Evolutionary conservation across 352 stramenopile species (phyloP).

Genomic region (Globisporangium okanoganense): DNA sequence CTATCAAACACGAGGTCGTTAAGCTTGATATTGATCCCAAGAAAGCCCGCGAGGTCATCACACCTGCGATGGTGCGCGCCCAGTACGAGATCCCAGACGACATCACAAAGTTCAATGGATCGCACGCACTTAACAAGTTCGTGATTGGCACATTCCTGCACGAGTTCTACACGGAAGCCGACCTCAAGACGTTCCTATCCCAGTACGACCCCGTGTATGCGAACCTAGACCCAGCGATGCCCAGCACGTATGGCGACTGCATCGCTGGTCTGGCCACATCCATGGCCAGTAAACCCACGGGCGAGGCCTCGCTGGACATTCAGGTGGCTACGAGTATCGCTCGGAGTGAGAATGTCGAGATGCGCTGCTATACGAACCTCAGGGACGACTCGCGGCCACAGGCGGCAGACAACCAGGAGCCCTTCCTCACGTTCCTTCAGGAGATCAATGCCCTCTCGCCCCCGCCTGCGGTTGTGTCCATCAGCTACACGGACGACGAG

Average conservation of each 20-base stretch:
- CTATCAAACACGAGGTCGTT: slow-evolving; percentile 21
- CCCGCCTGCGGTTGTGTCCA: slow-evolving; percentile 58
- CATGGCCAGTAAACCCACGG: slow-evolving; percentile 26
- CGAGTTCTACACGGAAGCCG: slow-evolving; percentile 60
- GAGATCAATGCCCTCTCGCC: slow-evolving; percentile 66
- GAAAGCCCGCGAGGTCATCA: slow-evolving; percentile 19
- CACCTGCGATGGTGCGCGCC: slow-evolving; percentile 38
- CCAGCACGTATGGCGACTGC: slow-evolving; percentile 38
- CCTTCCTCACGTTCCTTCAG: slow-evolving; percentile 70
- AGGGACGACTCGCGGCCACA: slow-evolving; percentile 40
- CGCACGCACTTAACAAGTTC: slow-evolving; percentile 37
- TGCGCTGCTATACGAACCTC: slow-evolving; percentile 60
- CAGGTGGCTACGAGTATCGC: slow-evolving; percentile 52
- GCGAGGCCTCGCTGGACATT: slow-evolving; percentile 68
- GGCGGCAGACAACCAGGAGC: slow-evolving; percentile 73
- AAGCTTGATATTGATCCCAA: slow-evolving; percentile 1
- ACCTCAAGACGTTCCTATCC: slow-evolving; percentile 43
- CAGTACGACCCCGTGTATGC: slow-evolving; percentile 21
- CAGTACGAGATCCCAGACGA: slow-evolving; percentile 60
- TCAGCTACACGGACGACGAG: slow-evolving; percentile 85
- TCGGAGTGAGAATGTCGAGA: slow-evolving; percentile 38
- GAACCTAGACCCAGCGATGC: slow-evolving; percentile 11
- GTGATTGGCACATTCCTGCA: slow-evolving; percentile 69
- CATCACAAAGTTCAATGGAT: slow-evolving; percentile 3
- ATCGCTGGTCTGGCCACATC: slow-evolving; percentile 14